A percentile compares a stretch with the other conserved stretches of the same genome.
Evolutionary conservation across 495 filamentous ascomycete species (phyloP).

Genomic region (Neurospora sp.): DNA sequence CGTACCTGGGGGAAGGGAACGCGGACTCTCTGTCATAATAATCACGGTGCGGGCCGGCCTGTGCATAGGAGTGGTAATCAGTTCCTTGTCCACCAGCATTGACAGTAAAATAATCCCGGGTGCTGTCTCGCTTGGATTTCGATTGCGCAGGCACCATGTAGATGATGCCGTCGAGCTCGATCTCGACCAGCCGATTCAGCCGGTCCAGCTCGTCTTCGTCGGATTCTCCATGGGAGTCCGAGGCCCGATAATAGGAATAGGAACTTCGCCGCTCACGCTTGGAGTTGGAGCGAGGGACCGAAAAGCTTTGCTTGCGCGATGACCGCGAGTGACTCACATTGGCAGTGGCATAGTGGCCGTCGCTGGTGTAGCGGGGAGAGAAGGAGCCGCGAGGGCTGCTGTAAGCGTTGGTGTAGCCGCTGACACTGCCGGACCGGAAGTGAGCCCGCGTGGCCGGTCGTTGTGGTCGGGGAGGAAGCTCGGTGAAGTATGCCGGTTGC

Average conservation of each 20-base stretch:
- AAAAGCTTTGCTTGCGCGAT: constrained; percentile 41
- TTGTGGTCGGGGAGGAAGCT: constrained; percentile 27
- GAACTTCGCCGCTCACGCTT: constrained; percentile 40
- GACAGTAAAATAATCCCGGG: constrained; percentile 24
- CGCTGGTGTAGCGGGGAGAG: constrained; percentile 43
- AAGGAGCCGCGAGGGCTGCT: constrained; percentile 29
- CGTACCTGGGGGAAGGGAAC: constrained; percentile 33
- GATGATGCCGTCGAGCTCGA: constrained; percentile 39
- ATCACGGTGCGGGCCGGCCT: constrained; percentile 32
- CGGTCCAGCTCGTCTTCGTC: constrained; percentile 45
- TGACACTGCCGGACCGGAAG: constrained; percentile 32
- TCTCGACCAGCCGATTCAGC: constrained; percentile 25
- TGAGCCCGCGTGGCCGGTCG: constrained; percentile 38
- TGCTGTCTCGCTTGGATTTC: constrained; percentile 26
- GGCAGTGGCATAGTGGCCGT: constrained; percentile 46
- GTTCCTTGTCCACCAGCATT: constrained; percentile 43
- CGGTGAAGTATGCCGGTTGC: constrained; percentile 31
- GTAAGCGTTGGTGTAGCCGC: constrained; percentile 11
- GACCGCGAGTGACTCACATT: constrained; percentile 41
- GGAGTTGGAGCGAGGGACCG: constrained; percentile 31
- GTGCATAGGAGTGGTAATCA: constrained; percentile 46
- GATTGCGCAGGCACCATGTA: constrained; percentile 37
- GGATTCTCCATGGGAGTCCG: constrained; percentile 43
- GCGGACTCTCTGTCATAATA: constrained; percentile 28
- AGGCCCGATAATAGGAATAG: constrained; percentile 44